Evolutionary conservation across 805 yeast genomes (phyloP).

Genomic region (Lipomyces lipofer): DNA sequence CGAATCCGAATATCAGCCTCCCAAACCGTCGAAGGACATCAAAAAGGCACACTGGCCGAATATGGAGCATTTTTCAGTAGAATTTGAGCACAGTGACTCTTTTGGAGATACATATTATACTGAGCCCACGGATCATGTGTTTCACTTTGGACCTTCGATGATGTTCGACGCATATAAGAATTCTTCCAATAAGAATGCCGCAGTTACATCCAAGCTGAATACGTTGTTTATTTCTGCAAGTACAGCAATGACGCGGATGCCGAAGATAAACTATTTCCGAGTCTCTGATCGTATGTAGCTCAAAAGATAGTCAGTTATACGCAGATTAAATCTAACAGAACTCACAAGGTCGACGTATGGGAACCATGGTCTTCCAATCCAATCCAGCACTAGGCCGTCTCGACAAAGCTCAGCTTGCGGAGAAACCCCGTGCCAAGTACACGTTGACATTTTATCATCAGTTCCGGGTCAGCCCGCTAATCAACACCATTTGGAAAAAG

Average conservation of each 20-base stretch:
- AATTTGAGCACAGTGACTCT: conserved; percentile 5
- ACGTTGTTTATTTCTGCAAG: background rate
- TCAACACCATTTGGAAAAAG: background rate
- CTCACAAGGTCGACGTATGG: too few relatives aligned
- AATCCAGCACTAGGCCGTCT: too few relatives aligned
- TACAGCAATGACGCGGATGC: background rate
- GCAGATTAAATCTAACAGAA: too few relatives aligned
- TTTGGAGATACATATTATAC: background rate
- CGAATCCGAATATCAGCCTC: background rate
- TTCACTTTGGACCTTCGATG: too few relatives aligned
- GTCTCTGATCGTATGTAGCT: background rate
- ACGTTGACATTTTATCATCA: background rate
- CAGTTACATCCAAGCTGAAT: background rate
- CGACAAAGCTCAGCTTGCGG: too few relatives aligned
- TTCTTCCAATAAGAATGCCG: background rate
- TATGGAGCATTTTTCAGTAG: conserved; percentile 3
- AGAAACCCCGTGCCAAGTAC: background rate
- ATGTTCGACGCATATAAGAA: background rate
- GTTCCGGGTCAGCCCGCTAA: background rate
- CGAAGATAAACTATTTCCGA: background rate
- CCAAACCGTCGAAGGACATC: background rate
- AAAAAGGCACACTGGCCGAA: conserved; percentile 3
- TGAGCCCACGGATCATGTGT: background rate
- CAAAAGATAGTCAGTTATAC: too few relatives aligned
- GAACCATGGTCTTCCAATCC: too few relatives aligned